These are phyloP conservation scores for Lenwebbia sp. DNA, from an alignment of 345 rosid species.

Conservation along the genomic window DNA sequence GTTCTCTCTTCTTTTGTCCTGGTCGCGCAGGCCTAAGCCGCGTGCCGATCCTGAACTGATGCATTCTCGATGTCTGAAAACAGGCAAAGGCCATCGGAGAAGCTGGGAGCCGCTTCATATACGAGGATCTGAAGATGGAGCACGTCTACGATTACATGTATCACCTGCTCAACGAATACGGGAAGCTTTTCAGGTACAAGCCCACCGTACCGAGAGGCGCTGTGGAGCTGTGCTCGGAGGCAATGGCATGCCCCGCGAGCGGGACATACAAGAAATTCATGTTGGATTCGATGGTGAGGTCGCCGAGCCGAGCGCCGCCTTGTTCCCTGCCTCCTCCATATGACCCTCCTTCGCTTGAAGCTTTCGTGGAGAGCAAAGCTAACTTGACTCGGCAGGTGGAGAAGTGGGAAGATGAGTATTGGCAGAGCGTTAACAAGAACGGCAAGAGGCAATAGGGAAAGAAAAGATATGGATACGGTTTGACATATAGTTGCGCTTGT, in stretches of 20 bases:
- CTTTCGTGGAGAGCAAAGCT: slow-evolving; percentile 21
- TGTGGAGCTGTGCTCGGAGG: slow-evolving; percentile 38
- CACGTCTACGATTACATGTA: slow-evolving; percentile 65
- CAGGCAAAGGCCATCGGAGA: slow-evolving; percentile 63
- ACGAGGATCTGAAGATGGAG: slow-evolving; percentile 48
- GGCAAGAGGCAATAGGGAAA: background rate
- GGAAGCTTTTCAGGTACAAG: slow-evolving; percentile 48
- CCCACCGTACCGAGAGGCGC: slow-evolving; percentile 39
- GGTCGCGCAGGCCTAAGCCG: background rate
- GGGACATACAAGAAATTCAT: slow-evolving; percentile 40
- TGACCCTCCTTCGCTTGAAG: slow-evolving; percentile 16
- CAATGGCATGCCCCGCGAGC: slow-evolving; percentile 22
- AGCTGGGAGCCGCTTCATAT: slow-evolving; percentile 36
- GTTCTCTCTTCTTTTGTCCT: background rate
- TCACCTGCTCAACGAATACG: slow-evolving; percentile 51
- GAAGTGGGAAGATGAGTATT: slow-evolving; percentile 41
- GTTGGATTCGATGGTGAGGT: slow-evolving; percentile 45
- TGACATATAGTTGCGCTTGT: background rate
- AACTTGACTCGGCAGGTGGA: slow-evolving; percentile 34
- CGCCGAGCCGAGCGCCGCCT: slow-evolving; percentile 34
- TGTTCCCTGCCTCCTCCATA: slow-evolving; percentile 44
- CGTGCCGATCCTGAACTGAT: background rate
- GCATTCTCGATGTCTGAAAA: background rate
- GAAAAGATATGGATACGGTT: background rate
- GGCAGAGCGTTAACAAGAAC: background rate